These are phyloP conservation scores for Suillus luteus DNA, from an alignment of 768 basidiomycete species.

Conservation along the genomic window DNA sequence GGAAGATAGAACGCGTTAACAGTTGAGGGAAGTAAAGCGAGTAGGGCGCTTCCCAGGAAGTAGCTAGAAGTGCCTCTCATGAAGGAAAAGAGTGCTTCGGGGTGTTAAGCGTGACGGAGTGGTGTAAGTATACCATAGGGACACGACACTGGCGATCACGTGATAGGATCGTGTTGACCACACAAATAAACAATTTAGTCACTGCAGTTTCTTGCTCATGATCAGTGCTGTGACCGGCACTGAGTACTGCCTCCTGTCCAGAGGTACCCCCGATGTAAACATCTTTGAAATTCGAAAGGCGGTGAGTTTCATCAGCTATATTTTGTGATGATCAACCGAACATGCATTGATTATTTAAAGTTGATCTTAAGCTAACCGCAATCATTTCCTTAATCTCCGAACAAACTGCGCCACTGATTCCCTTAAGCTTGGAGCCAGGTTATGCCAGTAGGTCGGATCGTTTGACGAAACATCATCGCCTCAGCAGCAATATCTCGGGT, in stretches of 20 bases:
- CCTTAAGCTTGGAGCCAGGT: not conserved
- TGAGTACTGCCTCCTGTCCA: too few species aligned
- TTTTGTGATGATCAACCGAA: too few species aligned
- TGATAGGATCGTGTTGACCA: not conserved
- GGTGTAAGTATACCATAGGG: not conserved
- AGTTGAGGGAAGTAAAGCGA: conserved; percentile 18
- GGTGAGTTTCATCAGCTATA: too few species aligned
- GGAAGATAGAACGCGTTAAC: conserved; percentile 86
- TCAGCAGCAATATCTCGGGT: not conserved
- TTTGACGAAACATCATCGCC: not conserved
- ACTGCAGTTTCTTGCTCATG: too few species aligned
- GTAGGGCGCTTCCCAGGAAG: conserved; percentile 21
- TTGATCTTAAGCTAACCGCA: not conserved
- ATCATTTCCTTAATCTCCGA: not conserved
- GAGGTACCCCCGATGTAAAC: too few species aligned
- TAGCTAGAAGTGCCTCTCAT: conserved; percentile 25
- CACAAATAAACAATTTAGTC: not conserved
- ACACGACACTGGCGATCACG: not conserved
- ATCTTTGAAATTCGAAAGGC: too few species aligned
- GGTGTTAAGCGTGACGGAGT: not conserved
- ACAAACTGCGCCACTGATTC: not conserved
- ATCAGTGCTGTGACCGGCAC: too few species aligned
- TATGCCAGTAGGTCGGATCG: not conserved
- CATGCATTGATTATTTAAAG: not conserved
- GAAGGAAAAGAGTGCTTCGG: conserved; percentile 6